Percentiles rank a stretch among this genome's conserved stretches.
These are phyloP conservation scores for Betula pendula DNA, from an alignment of 306 rosid genomes.

Conservation along the genomic window DNA sequence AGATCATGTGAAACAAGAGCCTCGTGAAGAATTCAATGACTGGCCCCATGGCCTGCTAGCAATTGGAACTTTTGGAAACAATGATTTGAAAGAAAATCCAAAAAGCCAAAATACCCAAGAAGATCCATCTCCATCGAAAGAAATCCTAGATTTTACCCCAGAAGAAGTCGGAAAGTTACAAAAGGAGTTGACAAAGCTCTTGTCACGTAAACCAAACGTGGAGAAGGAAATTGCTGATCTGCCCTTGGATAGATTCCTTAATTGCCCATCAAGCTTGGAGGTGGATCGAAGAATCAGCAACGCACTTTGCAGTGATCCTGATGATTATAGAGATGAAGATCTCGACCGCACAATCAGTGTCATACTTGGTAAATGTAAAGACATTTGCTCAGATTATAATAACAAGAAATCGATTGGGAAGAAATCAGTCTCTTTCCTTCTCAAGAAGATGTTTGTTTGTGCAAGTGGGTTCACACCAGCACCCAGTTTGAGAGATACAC, in stretches of 20 bases:
- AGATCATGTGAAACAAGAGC: slow-evolving; percentile 76
- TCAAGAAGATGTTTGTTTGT: slow-evolving; percentile 90
- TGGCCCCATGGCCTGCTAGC: slow-evolving; percentile 91
- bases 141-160: slow-evolving; percentile 69
- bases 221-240: slow-evolving; percentile 78
- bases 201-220: slow-evolving; percentile 64
- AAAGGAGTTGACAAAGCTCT: slow-evolving; percentile 72
- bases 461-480: slow-evolving; percentile 78
- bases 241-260: slow-evolving; percentile 91
- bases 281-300: slow-evolving; percentile 82
- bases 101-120: slow-evolving; percentile 43
- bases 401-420: slow-evolving; percentile 66
- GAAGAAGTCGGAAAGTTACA: slow-evolving; percentile 93
- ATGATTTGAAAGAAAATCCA: slow-evolving; percentile 48
- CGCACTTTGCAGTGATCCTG: slow-evolving; percentile 51
- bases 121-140: slow-evolving; percentile 64
- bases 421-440: slow-evolving; percentile 83
- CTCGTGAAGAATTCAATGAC: slow-evolving; percentile 87
- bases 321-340: slow-evolving; percentile 59
- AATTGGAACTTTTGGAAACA: slow-evolving; percentile 93
- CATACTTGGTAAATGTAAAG: slow-evolving; percentile 80
- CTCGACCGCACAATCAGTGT: slow-evolving; percentile 85
- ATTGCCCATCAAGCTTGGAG: slow-evolving; percentile 96
- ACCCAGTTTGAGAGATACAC: slow-evolving; percentile 75
- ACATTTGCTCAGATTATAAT: slow-evolving; percentile 54